Conservation (phyloP, 305 asterid species). For the Caryopteris hybrid region DNA sequence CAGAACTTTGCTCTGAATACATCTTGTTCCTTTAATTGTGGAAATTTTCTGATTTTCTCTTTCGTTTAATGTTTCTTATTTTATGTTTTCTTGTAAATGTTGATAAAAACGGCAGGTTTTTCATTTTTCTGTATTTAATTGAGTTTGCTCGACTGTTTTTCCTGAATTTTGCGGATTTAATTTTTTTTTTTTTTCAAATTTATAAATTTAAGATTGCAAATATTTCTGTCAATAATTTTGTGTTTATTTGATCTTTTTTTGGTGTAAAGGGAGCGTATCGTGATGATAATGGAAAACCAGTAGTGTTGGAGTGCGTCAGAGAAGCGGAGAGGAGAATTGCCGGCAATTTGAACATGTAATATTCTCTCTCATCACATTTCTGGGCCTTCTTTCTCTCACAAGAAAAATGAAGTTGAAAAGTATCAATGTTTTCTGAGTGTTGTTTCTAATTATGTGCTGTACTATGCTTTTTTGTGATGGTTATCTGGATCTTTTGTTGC, state of each 20-base stretch:
- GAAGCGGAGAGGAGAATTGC: constrained; percentile 93
- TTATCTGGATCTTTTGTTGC: too few relatives aligned
- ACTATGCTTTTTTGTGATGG: background rate
- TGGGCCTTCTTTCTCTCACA: background rate
- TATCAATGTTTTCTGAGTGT: background rate
- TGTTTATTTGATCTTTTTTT: background rate
- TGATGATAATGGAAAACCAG: constrained; percentile 93
- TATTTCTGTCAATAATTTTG: background rate
- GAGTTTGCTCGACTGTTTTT: background rate
- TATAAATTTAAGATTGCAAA: too few relatives aligned
- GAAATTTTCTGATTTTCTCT: background rate
- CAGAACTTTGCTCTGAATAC: background rate
- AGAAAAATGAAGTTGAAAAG: background rate
- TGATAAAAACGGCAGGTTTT: background rate
- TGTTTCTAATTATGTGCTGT: background rate
- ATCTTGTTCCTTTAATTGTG: background rate
- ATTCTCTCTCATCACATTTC: constrained; percentile 1
- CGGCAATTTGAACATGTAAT: constrained; percentile 69
- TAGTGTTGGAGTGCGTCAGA: constrained; percentile 89
- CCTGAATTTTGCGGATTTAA: background rate
- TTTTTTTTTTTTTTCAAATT: background rate
- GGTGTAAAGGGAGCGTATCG: constrained; percentile 85
- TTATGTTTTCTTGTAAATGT: background rate
- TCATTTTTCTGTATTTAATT: background rate
- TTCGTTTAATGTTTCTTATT: background rate